Evolutionary conservation across 176 grass and related monocot genomes (phyloP).

Genomic region (Avena sativa): DNA sequence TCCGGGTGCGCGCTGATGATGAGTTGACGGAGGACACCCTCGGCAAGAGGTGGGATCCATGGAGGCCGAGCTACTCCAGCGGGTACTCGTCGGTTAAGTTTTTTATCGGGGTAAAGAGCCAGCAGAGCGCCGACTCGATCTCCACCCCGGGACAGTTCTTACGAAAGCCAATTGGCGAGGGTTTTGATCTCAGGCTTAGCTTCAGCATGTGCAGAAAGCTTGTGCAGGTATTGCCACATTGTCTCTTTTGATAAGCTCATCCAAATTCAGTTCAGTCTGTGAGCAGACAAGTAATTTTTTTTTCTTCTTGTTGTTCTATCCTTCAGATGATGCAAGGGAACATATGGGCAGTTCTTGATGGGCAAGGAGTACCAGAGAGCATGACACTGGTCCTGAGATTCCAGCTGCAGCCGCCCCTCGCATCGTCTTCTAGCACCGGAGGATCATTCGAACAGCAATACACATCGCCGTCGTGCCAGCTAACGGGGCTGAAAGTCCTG

Average conservation of each 20-base stretch:
- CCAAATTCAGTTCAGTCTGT: background rate
- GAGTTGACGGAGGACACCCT: conserved; percentile 44
- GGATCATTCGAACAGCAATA: conserved; percentile 46
- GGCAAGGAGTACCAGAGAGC: conserved; percentile 64
- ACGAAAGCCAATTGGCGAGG: conserved; percentile 45
- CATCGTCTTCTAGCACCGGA: conserved; percentile 38
- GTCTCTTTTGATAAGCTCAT: background rate
- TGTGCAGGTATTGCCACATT: conserved; percentile 62
- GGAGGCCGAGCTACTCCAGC: conserved; percentile 55
- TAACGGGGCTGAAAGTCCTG: conserved; percentile 65
- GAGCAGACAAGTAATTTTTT: background rate
- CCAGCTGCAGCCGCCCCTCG: conserved; percentile 53
- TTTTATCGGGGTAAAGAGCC: conserved; percentile 59
- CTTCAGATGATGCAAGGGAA: conserved; percentile 90
- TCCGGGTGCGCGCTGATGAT: conserved; percentile 48
- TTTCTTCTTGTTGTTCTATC: background rate
- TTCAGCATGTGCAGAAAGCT: conserved; percentile 91
- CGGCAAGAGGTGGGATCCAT: conserved; percentile 65
- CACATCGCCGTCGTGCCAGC: conserved; percentile 18
- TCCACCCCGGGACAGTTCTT: conserved; percentile 22
- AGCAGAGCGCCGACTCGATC: conserved; percentile 26
- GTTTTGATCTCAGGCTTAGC: conserved; percentile 66
- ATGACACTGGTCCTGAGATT: conserved; percentile 81
- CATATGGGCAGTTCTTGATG: conserved; percentile 71
- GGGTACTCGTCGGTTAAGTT: conserved; percentile 62